Conservation (phyloP, 2,329 filamentous ascomycete genomes). For the Alternaria atra region DNA sequence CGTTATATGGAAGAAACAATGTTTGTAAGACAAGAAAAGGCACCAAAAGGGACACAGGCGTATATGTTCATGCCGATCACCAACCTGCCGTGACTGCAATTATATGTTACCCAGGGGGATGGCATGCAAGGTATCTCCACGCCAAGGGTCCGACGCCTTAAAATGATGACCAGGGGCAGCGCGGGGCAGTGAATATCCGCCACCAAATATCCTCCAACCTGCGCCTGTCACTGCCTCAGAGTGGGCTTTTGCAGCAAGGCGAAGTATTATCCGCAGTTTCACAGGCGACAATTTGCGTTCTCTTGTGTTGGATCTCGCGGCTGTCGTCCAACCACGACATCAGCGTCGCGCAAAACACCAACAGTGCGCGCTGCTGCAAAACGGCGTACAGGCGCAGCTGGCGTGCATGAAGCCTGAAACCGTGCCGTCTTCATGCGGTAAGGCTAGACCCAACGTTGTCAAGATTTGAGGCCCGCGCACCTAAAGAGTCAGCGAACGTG, state of each 20-base stretch:
- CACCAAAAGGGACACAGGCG: slow-evolving; percentile 26
- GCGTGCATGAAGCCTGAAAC: slow-evolving; percentile 29
- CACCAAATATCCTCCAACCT: slow-evolving; percentile 3
- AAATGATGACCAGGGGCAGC: slow-evolving; percentile 22
- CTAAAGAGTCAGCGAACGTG: slow-evolving; percentile 22
- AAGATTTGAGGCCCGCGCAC: slow-evolving; percentile 11
- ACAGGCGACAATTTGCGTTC: slow-evolving; percentile 12
- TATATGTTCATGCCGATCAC: slow-evolving; percentile 32
- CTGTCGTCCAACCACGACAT: slow-evolving; percentile 18
- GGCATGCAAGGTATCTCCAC: slow-evolving; percentile 21
- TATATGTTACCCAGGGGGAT: slow-evolving; percentile 34
- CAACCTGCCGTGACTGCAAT: slow-evolving; percentile 27
- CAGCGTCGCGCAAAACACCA: slow-evolving; percentile 11
- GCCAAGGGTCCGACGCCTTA: slow-evolving; percentile 21
- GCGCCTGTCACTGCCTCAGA: slow-evolving; percentile 14
- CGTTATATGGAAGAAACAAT: slow-evolving; percentile 23
- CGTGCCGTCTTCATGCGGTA: slow-evolving; percentile 24
- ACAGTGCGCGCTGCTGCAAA: slow-evolving; percentile 10
- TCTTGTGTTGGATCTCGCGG: slow-evolving; percentile 9
- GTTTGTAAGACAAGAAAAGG: slow-evolving; percentile 26
- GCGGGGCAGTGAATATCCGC: slow-evolving; percentile 31
- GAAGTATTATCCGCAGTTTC: slow-evolving; percentile 17
- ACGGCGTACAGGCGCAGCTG: slow-evolving; percentile 11
- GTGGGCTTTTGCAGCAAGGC: slow-evolving; percentile 20
- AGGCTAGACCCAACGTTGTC: slow-evolving; percentile 14